Evolutionary conservation across 1,139 yeast genomes (phyloP), one percentile per base, ranked within the genome.

Genomic region (Maudiozyma humilis): DNA sequence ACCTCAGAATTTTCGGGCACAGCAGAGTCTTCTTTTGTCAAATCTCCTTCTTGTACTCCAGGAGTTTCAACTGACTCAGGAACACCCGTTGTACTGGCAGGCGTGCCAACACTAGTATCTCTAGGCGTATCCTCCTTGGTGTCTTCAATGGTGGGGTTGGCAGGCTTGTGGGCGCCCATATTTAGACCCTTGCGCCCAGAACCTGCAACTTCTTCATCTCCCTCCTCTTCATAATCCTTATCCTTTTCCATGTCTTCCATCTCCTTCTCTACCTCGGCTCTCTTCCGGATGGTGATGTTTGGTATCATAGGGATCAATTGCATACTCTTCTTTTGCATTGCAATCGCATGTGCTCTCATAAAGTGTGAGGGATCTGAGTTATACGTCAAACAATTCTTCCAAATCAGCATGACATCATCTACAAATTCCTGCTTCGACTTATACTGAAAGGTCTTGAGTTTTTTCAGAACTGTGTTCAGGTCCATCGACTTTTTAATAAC

Each of bases 401-500:
- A 93, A 32, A 93, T 93, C 45, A 93, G 71, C 89, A 85, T 85
- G 46, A 91, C 68, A 62, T 91, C 98, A 58, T 85, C 94, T 18
- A 88, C 95, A 70, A 91, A 91, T 53, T 85, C 95, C 50, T 79
- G 76, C 57, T 89, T 91, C 39, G 88, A 84, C 53, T 74, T 76
- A 62, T 91, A 91, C 50, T 85, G 89, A 48, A 86, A 78, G 3
- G 75, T 70, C 57, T 88, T 88, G 54, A 93, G 69, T 60, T 89
- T 91, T 57, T 88, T 89, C 80, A 88, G 73, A 13, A 93, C 96
- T 0, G 97, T 89, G 57, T 88, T 89, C 52, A 93, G 71, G 59
- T 93, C 99, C 99, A 93, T 93, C 27, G 99, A 98, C 46, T 78
- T 79, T 56, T 88, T 89, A 55, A 93, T 89, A 35, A 93, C 75